Base-by-base conservation (phyloP, 176 grass and related monocot genomes). In the Oryza glaberrima region DNA sequence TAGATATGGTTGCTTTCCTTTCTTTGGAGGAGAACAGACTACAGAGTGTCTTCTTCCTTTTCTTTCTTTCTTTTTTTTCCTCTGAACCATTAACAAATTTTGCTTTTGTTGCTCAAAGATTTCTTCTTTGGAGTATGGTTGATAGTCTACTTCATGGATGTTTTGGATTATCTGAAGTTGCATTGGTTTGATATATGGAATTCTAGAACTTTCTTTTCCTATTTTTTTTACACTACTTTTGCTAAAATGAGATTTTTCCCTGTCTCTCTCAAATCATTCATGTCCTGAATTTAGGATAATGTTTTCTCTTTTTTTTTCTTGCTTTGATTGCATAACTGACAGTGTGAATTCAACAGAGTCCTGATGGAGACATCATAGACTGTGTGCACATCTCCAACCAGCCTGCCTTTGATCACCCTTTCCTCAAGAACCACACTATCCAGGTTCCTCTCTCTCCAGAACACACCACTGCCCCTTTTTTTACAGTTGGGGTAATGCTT, bases 341-440 rank as follows among this genome's bases (percentile, higher is more conserved):
- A 75, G 8, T 69, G 63, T 58, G 8, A 26, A 77, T 45, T 68
- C 13, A 23, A 86, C 86, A 94, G 92, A 91, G 92, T 72, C 92
- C 88, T n/a, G 92, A 94, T 15, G 92, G 92, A 30, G 92, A 94
- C 81, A 86, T 78, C 23, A 88, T 94, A 83, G 92, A 94, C 72
- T 94, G 92, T 20, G 92, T 94, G 78, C 92, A 86, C 69, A 85
- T 91, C 70, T 88, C 92, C 84, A 85, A 88, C 35, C 92, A 94
- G 80, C 92, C 92, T 56, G 92, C 92, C 4, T 94, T 94, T 19
- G 92, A 94, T 66, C 92, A 94, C 56, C 92, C 92, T 22, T 94
- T 94, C 80, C 92, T 94, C 76, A 90, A 88, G 80, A 91, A 89
- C 72, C 88, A 91, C 60, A 88, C 88, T 9, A 77, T 94, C 71